Conservation (phyloP, 805 yeast species). For the Kuraishia borneana region DNA sequence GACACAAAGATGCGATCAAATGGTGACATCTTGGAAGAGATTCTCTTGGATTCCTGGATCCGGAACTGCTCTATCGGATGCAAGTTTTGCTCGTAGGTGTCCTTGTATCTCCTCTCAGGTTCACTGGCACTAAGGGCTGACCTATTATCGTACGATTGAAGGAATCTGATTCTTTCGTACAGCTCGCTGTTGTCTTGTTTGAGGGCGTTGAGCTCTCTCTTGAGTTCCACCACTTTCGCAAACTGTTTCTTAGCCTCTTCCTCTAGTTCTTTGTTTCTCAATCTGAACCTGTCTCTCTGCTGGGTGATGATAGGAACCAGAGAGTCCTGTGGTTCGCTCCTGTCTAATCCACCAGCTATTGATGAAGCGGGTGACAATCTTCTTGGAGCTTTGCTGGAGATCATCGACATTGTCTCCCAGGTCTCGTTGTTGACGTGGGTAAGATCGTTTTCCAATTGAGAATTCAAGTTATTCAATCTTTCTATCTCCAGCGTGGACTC, state of each 20-base stretch:
- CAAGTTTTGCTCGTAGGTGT: constrained; percentile 61
- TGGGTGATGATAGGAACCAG: constrained; percentile 83
- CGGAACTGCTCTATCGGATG: constrained; percentile 82
- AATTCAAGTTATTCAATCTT: constrained; percentile 33
- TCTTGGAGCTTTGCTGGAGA: constrained; percentile 36
- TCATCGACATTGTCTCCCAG: constrained; percentile 55
- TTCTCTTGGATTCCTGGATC: constrained; percentile 64
- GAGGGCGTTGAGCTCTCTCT: constrained; percentile 50
- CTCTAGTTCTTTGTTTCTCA: constrained; percentile 75
- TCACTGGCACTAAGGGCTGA: constrained; percentile 9
- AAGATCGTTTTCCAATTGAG: constrained; percentile 66
- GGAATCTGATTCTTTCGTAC: constrained; percentile 65
- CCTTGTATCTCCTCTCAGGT: constrained; percentile 49
- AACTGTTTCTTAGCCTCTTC: constrained; percentile 59
- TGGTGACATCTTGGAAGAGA: constrained; percentile 60
- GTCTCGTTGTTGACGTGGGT: constrained; percentile 45
- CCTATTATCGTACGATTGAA: constrained; percentile 35
- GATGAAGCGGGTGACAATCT: constrained; percentile 42
- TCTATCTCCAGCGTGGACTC: constrained; percentile 25
- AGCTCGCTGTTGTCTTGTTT: constrained; percentile 68
- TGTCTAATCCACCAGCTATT: constrained; percentile 26
- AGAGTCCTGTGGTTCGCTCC: constrained; percentile 25
- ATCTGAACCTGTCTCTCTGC: constrained; percentile 88
- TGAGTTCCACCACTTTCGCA: constrained; percentile 43
- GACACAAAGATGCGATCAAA: constrained; percentile 68